These are phyloP conservation scores for Tylopilus orsonianus DNA, from an alignment of 1,284 basidiomycete genomes.

Conservation along the genomic window DNA sequence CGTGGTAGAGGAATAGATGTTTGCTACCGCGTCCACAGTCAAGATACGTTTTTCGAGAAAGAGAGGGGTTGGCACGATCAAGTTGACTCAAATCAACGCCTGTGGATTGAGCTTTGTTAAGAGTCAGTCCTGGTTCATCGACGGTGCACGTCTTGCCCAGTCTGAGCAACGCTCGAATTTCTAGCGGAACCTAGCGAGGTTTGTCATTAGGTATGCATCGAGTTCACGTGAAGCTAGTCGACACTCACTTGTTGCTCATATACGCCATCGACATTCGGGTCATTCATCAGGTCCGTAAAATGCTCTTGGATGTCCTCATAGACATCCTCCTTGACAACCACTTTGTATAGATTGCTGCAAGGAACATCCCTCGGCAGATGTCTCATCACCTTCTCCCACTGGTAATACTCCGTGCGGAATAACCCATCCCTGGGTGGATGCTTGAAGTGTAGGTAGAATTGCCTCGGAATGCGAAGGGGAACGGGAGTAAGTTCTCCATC, in stretches of 20 bases:
- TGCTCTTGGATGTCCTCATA: slow-evolving; percentile 87
- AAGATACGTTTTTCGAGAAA: slow-evolving; percentile 74
- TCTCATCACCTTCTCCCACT: slow-evolving; percentile 71
- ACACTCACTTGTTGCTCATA: slow-evolving; percentile 83
- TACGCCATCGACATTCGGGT: slow-evolving; percentile 93
- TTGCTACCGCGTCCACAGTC: slow-evolving; percentile 72
- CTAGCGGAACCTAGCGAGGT: slow-evolving; percentile 70
- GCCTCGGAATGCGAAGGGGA: slow-evolving; percentile 82
- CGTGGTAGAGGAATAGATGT: slow-evolving; percentile 93
- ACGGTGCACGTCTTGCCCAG: slow-evolving; percentile 84
- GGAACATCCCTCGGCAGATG: slow-evolving; percentile 82
- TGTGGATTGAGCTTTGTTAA: slow-evolving; percentile 81
- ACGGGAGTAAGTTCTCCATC: slow-evolving; percentile 80
- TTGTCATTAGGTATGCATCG: slow-evolving; percentile 11
- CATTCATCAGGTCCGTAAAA: slow-evolving; percentile 90
- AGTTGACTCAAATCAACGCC: slow-evolving; percentile 90
- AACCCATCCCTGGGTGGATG: slow-evolving; percentile 55
- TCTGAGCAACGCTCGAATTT: slow-evolving; percentile 80
- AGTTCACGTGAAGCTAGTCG: not conserved
- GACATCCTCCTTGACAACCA: slow-evolving; percentile 82
- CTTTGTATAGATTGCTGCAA: slow-evolving; percentile 79
- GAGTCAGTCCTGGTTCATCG: slow-evolving; percentile 66
- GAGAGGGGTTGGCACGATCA: slow-evolving; percentile 57
- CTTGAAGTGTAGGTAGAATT: slow-evolving; percentile 93
- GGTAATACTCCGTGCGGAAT: slow-evolving; percentile 73